Conservation (phyloP, 768 basidiomycete species). For the Suillus cothurnatus region DNA sequence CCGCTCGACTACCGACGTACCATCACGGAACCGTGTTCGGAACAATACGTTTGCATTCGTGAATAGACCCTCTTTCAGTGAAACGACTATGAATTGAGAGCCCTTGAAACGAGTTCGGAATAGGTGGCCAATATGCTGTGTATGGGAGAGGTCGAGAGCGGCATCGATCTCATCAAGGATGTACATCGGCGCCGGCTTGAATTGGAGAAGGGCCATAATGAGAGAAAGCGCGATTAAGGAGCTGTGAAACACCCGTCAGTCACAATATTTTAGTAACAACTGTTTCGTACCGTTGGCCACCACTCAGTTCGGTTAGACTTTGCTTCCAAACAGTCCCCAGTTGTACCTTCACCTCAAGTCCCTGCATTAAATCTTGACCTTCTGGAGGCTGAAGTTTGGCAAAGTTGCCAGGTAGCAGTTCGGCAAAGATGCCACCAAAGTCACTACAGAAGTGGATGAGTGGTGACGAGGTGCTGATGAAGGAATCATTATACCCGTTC, state of each 20-base stretch:
- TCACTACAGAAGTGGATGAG: slow-evolving; percentile 53
- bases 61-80: slow-evolving; percentile 94
- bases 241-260: slow-evolving; percentile 42
- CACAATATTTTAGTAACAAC: neutral
- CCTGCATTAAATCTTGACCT: slow-evolving; percentile 89
- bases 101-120: slow-evolving; percentile 98
- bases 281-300: slow-evolving; percentile 83
- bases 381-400: slow-evolving; percentile 96
- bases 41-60: slow-evolving; percentile 98
- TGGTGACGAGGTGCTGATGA: neutral
- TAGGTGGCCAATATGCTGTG: slow-evolving; percentile 97
- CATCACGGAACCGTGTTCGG: slow-evolving; percentile 90
- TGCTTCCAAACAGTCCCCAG: slow-evolving; percentile 98
- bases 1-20: slow-evolving; percentile 87
- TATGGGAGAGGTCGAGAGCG: slow-evolving; percentile 93
- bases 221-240: slow-evolving; percentile 97
- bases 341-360: slow-evolving; percentile 95
- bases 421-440: slow-evolving; percentile 89
- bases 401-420: slow-evolving; percentile 90
- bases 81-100: slow-evolving; percentile 97
- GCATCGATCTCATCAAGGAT: slow-evolving; percentile 99
- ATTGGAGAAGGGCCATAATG: slow-evolving; percentile 98
- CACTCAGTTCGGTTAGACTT: slow-evolving; percentile 94
- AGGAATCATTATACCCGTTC: slow-evolving; percentile 54
- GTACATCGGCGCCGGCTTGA: slow-evolving; percentile 99